Evolutionary conservation across 352 stramenopile genomes (phyloP), one percentile per base, ranked within the genome.

Genomic region (Globisporangium orthogonon): DNA sequence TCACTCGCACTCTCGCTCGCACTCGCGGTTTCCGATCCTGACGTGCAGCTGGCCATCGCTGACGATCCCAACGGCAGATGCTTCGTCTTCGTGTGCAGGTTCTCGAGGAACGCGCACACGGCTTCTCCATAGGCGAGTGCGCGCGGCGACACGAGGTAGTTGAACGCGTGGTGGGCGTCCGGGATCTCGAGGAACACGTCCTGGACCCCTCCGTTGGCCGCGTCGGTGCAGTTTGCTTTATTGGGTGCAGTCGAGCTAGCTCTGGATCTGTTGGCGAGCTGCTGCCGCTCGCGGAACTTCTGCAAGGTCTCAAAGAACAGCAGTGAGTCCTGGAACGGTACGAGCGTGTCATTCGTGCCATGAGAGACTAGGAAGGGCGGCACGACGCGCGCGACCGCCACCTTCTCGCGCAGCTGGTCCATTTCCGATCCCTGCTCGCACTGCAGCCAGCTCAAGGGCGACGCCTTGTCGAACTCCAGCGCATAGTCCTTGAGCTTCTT

Each of bases 351-450:
- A 40, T 78, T 59, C 5, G 73, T 77, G 31, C 82, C 82, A 41
- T 92, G 82, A 0, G 80, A 74, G 35, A 89, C 54, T 15, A 92
- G 52, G 52, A 92, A 89, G 15, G 82, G 82, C 43, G 82, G 82
- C n/a, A 90, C 68, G 18, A 70, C 41, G 17, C 23, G 23, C 23
- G 23, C 23, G 23, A 23, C 23, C 23, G 23, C 23, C 23, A 23
- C 23, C 23, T 23, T 23, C 23, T 23, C 23, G 23, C 23, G 23
- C 23, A 23, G 23, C 23, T 23, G 23, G 23, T 23, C 23, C 23
- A 23, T 23, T 23, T 23, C 23, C 23, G 23, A 23, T 9, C 45
- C 58, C 4, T 68, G 65, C 28, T 62, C 18, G 4, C 76, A 67
- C 13, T 74, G 65, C 14, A 91, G 53, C 70, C 74, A 85, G 28